Percentiles rank a stretch among this genome's conserved stretches.
Evolutionary conservation across 2,329 filamentous ascomycete species (phyloP).

Genomic region (Fusarium begoniae): DNA sequence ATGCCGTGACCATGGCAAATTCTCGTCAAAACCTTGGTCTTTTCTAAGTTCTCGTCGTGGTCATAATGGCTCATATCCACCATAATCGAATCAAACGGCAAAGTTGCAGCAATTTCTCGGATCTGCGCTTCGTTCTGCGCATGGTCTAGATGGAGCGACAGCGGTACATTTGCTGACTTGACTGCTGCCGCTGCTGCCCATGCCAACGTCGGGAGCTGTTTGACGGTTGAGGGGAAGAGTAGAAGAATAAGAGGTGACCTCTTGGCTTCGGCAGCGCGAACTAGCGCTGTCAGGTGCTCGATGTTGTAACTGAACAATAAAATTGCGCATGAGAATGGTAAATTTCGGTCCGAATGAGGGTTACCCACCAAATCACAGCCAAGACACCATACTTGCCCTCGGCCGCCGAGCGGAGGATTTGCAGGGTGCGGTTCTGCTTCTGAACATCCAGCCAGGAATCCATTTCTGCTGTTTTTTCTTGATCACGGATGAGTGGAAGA

Average conservation of each 20-base stretch:
- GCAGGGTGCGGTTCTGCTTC: not conserved
- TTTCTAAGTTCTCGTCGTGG: not conserved
- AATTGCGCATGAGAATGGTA: not conserved
- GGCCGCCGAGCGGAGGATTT: not conserved
- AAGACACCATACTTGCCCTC: conserved; percentile 17
- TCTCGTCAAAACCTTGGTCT: not conserved
- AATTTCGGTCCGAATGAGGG: not conserved
- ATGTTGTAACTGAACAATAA: conserved; percentile 16
- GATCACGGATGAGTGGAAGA: not conserved
- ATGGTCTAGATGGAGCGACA: conserved; percentile 47
- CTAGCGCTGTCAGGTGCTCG: conserved; percentile 22
- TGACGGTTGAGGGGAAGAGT: conserved; percentile 12
- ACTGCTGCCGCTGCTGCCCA: conserved; percentile 52
- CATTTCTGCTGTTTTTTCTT: not conserved
- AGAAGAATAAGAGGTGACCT: conserved; percentile 16
- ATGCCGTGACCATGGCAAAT: not conserved
- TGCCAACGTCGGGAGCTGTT: conserved; percentile 9
- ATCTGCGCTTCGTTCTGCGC: conserved; percentile 9
- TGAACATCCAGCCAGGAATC: not conserved
- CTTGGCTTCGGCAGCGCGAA: conserved; percentile 20
- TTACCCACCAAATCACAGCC: conserved; percentile 12
- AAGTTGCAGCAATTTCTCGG: not conserved
- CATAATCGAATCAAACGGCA: conserved; percentile 20
- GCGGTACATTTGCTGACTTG: conserved; percentile 52
- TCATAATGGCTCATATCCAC: conserved; percentile 13